Base-by-base conservation (phyloP, 805 yeast genomes). In the Phaffomyces antillensis region DNA sequence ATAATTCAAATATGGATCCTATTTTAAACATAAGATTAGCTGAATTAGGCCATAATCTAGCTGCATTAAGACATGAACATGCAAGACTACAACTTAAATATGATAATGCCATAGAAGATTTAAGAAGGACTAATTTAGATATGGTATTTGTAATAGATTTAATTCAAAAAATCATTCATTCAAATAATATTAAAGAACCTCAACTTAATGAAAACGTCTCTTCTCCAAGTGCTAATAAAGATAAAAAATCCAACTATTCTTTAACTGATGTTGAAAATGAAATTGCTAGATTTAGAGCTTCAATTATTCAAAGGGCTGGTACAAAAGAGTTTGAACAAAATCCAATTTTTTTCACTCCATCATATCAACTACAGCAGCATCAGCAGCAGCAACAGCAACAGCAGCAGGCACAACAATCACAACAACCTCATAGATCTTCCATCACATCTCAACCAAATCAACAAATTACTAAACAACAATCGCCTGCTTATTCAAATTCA, bases 111-210 rank as follows among this genome's bases (percentile, higher is more conserved):
- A 58, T 64, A 30, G 75, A 72, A 6, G 79, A 77, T 40, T 54
- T 76, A 46, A 70, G 72, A 33, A 66, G 68, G 43, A 68, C 75
- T 16, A 78, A 77, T 52, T 54, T 68, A 43, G 87, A 81, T 52
- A 65, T 77, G 61, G 72, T 79, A 3, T 69, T 69, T 34, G 47
- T 80, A 9, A 52, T 80, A 11, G 85, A 79, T 20, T 54, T 73
- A 40, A 57, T 72, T 36, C 74, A 71, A 42, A 60, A 52, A 26
- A 33, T 61, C 15, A 54, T 45, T 39, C 48, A 33, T 41, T 52
- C 42, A 40, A 58, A 43, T 54, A 32, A 17, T 35, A 20, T 15
- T 25, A 7, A 38, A 18, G 24, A 16, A 32, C 6, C 17, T 12
- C 34, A 20, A 37, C 17, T 38, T 4, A 46, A 45, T 6, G 55